phyloP scores from a whole-genome alignment of 768 basidiomycete species.

The Boletus vinaceobasis region DNA sequence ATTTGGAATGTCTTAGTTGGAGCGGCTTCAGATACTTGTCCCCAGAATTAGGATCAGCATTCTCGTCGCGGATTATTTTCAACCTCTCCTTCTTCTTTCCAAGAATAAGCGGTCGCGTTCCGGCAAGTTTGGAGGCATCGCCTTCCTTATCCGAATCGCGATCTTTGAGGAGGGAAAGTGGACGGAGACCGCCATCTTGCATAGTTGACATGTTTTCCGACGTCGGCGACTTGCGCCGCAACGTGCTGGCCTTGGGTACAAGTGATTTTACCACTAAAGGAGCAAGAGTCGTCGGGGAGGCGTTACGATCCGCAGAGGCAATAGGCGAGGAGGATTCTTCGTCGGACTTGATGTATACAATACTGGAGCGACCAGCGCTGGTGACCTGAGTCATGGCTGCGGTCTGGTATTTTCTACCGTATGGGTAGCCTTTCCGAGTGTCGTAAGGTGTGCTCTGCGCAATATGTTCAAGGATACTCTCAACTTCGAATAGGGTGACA shows the following conservation, averaged over 20 bases:
- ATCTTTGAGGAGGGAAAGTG: conserved; percentile 61
- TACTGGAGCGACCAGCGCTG: conserved; percentile 49
- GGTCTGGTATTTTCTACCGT: conserved; percentile 17
- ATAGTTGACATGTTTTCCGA: conserved; percentile 11
- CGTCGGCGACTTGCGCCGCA: conserved; percentile 38
- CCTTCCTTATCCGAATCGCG: conserved; percentile 42
- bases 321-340: conserved; percentile 27
- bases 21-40: conserved; percentile 56
- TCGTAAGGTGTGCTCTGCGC: conserved; percentile 67
- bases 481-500: conserved; percentile 55
- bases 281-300: conserved; percentile 32
- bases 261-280: conserved; percentile 53
- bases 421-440: conserved; percentile 26
- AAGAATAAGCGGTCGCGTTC: conserved; percentile 54
- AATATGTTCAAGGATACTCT: conserved; percentile 13
- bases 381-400: conserved; percentile 19
- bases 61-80: conserved; percentile 33
- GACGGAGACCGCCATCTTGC: conserved; percentile 51
- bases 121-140: conserved; percentile 16
- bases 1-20: conserved; percentile 59
- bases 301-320: neutral
- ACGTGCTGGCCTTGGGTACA: conserved; percentile 49
- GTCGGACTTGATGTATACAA: conserved; percentile 63
- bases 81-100: conserved; percentile 54
- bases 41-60: conserved; percentile 32